These are phyloP conservation scores for Ogataea nonfermentans DNA, from an alignment of 805 yeast species.

Conservation along the genomic window DNA sequence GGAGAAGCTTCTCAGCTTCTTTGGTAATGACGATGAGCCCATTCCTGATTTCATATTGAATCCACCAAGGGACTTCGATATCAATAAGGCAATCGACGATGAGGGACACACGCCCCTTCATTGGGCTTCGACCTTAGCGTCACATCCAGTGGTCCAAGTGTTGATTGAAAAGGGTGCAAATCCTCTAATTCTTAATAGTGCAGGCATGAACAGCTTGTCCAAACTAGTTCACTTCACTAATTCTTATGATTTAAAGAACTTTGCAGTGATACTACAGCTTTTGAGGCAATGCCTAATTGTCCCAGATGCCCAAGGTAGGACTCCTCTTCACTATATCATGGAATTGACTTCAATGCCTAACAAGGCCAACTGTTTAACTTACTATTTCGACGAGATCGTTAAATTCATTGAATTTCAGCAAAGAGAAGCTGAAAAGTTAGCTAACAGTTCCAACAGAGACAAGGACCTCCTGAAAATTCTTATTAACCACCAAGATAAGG, in stretches of 20 bases:
- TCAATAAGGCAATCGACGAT: constrained; percentile 68
- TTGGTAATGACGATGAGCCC: constrained; percentile 45
- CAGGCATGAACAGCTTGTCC: constrained; percentile 70
- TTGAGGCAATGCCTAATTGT: constrained; percentile 65
- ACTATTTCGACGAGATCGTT: constrained; percentile 45
- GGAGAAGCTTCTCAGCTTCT: constrained; percentile 46
- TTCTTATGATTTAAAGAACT: constrained; percentile 62
- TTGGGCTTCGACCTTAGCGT: constrained; percentile 85
- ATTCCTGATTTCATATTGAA: constrained; percentile 40
- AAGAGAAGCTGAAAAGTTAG: constrained; percentile 29
- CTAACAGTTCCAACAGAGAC: constrained; percentile 25
- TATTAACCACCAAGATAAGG: constrained; percentile 71
- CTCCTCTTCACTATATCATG: constrained; percentile 69
- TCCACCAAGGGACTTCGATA: constrained; percentile 63
- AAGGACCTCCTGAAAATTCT: constrained; percentile 52
- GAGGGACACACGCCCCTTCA: constrained; percentile 82
- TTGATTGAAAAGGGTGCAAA: constrained; percentile 60
- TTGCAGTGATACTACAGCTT: constrained; percentile 55
- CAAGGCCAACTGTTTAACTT: constrained; percentile 49
- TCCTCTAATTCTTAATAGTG: constrained; percentile 48
- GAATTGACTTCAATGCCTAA: constrained; percentile 45
- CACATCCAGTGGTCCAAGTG: constrained; percentile 55
- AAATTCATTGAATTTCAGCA: constrained; percentile 31
- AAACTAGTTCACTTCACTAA: constrained; percentile 70
- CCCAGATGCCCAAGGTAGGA: constrained; percentile 68